phyloP scores from a whole-genome alignment of 306 rosid genomes.

The Biancaea sappan region DNA sequence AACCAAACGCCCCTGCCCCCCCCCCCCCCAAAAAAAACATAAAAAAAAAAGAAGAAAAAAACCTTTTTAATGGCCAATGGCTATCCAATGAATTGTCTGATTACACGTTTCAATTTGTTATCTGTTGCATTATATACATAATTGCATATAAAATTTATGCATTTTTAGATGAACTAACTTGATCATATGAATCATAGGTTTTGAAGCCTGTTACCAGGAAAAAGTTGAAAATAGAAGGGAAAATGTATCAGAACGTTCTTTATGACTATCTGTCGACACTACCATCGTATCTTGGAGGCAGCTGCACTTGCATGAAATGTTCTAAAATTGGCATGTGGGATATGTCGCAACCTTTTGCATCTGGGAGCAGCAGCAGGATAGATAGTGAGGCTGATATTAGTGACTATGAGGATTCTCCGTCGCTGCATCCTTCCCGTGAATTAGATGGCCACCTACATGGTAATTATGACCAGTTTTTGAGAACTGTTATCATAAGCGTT shows the following conservation, averaged over 20 bases:
- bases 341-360: conserved; percentile 36
- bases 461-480: conserved; percentile 55
- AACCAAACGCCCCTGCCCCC: too few relatives aligned
- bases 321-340: conserved; percentile 43
- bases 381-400: conserved; percentile 27
- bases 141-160: background rate
- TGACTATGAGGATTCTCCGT: conserved; percentile 38
- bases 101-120: background rate
- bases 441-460: conserved; percentile 29
- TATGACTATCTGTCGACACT: conserved; percentile 53
- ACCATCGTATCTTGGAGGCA: conserved; percentile 81
- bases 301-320: conserved; percentile 73
- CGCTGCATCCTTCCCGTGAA: conserved; percentile 39
- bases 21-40: too few relatives aligned
- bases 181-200: conserved; percentile 53
- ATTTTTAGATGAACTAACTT: conserved; percentile 25
- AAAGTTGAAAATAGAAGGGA: conserved; percentile 81
- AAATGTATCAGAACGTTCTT: conserved; percentile 59
- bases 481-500: conserved; percentile 65
- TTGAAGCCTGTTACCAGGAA: conserved; percentile 72
- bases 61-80: too few relatives aligned
- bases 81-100: conserved; percentile 6
- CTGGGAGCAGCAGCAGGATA: conserved; percentile 40
- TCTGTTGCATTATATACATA: background rate
- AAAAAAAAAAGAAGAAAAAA: too few relatives aligned